These are phyloP conservation scores for Apiospora sp. DNA, from an alignment of 2,329 filamentous ascomycete species.

Conservation along the genomic window DNA sequence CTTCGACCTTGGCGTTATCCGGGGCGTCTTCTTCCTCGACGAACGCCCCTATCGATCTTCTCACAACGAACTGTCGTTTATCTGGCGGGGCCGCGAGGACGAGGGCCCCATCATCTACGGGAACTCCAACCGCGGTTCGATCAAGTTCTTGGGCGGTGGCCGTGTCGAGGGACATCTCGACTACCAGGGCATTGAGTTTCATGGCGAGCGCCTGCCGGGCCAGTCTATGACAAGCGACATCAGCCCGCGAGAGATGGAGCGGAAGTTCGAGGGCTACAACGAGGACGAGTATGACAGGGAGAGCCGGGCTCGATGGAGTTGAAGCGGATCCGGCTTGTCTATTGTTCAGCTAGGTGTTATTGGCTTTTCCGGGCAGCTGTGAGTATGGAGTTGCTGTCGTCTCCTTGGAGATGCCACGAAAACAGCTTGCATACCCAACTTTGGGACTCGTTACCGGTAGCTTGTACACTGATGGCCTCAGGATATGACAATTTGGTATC, in stretches of 20 bases:
- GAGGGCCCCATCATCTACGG: constrained; percentile 40
- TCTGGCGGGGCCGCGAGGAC: constrained; percentile 47
- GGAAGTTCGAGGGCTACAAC: constrained; percentile 42
- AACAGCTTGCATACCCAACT: not conserved
- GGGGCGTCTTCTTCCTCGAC: constrained; percentile 52
- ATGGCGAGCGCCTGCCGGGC: constrained; percentile 33
- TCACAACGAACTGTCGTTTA: constrained; percentile 36
- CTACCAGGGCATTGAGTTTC: constrained; percentile 40
- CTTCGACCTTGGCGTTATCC: constrained; percentile 52
- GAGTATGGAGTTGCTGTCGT: not conserved
- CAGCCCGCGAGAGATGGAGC: constrained; percentile 36
- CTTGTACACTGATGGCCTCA: no score
- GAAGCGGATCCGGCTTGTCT: not conserved
- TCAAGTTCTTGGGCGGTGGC: constrained; percentile 49
- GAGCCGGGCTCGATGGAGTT: constrained; percentile 32
- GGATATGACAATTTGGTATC: no score
- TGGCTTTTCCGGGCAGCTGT: not conserved
- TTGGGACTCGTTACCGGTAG: no score
- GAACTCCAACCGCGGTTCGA: constrained; percentile 39
- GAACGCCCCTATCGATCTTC: constrained; percentile 46
- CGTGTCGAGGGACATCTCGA: constrained; percentile 43
- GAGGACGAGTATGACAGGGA: constrained; percentile 40
- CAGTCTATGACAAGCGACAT: constrained; percentile 43
- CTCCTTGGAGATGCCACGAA: not conserved
- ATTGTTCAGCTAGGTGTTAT: not conserved